Percentiles rank a stretch among this genome's conserved stretches.
Conservation (phyloP, 257 asterid genomes). For the Petunia axillaris region DNA sequence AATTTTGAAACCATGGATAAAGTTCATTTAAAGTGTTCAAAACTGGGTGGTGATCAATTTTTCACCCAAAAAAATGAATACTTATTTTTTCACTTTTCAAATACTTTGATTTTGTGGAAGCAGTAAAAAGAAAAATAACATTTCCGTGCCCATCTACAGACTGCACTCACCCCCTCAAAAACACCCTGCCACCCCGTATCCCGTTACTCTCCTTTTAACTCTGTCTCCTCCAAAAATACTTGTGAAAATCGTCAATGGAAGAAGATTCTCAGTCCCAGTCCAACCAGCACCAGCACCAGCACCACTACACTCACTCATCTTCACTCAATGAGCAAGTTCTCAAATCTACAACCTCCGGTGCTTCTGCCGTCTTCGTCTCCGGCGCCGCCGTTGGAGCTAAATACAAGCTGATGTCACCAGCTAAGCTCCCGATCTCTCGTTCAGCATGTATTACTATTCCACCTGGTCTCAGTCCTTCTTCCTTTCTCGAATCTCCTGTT, state of each 20-base stretch:
- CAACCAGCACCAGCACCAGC: not conserved
- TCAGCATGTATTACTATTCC: conserved; percentile 82
- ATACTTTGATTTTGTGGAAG: too few relatives aligned
- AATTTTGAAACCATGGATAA: too few relatives aligned
- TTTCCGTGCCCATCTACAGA: too few relatives aligned
- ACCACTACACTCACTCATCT: not conserved
- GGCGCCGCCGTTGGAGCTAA: conserved; percentile 46
- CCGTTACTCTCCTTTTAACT: conserved; percentile 20
- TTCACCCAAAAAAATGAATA: too few relatives aligned
- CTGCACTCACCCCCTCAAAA: not conserved
- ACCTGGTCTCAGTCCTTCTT: conserved; percentile 93
- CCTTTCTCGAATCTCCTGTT: conserved; percentile 94
- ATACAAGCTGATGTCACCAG: conserved; percentile 92
- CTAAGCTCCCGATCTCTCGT: conserved; percentile 98
- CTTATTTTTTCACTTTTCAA: too few relatives aligned
- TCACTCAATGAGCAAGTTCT: not conserved
- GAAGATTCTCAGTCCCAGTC: conserved; percentile 21
- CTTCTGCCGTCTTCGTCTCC: conserved; percentile 13
- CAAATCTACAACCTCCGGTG: not conserved
- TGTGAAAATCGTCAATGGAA: conserved; percentile 30
- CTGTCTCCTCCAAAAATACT: conserved; percentile 19
- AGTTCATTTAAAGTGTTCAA: too few relatives aligned
- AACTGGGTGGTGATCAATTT: too few relatives aligned
- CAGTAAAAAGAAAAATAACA: too few relatives aligned
- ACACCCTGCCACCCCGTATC: not conserved